phyloP scores from a whole-genome alignment of 2,329 filamentous ascomycete genomes.

The Trichoderma pleuroti region DNA sequence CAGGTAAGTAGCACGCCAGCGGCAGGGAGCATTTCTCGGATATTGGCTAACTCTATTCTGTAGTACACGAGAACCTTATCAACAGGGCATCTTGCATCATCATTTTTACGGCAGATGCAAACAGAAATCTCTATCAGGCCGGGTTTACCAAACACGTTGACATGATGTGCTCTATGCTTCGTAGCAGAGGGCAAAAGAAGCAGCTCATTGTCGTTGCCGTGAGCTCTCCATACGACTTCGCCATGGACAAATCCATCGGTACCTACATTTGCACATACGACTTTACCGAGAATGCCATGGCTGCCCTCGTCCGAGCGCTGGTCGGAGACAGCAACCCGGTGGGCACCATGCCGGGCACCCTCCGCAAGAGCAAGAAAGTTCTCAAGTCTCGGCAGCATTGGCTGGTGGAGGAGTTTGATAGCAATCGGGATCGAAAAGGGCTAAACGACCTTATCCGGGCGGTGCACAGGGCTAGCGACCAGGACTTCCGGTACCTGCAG shows the following conservation, averaged over 20 bases:
- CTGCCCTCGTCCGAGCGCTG: constrained; percentile 75
- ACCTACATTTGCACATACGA: constrained; percentile 96
- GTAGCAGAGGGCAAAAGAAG: constrained; percentile 75
- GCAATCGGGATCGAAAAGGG: constrained; percentile 68
- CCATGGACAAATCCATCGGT: constrained; percentile 83
- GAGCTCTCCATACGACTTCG: constrained; percentile 95
- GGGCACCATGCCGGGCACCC: constrained; percentile 65
- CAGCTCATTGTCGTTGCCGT: constrained; percentile 87
- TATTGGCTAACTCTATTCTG: constrained; percentile 13
- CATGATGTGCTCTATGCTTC: constrained; percentile 87
- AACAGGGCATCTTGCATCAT: constrained; percentile 84
- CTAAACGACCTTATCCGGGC: constrained; percentile 72
- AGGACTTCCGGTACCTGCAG: constrained; percentile 65
- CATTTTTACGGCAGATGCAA: constrained; percentile 88
- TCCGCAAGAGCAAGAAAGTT: constrained; percentile 82
- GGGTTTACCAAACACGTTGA: constrained; percentile 95
- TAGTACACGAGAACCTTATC: constrained; percentile 86
- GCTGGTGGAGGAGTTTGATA: constrained; percentile 87
- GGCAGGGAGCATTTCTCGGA: not conserved
- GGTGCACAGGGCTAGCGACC: constrained; percentile 63
- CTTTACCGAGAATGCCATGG: constrained; percentile 88
- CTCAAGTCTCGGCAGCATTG: constrained; percentile 90
- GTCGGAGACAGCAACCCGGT: constrained; percentile 68
- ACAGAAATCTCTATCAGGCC: constrained; percentile 87
- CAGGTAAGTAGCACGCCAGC: constrained; percentile 44